Conservation (phyloP, 2,329 filamentous ascomycete species). For the Helotiales sp. region DNA sequence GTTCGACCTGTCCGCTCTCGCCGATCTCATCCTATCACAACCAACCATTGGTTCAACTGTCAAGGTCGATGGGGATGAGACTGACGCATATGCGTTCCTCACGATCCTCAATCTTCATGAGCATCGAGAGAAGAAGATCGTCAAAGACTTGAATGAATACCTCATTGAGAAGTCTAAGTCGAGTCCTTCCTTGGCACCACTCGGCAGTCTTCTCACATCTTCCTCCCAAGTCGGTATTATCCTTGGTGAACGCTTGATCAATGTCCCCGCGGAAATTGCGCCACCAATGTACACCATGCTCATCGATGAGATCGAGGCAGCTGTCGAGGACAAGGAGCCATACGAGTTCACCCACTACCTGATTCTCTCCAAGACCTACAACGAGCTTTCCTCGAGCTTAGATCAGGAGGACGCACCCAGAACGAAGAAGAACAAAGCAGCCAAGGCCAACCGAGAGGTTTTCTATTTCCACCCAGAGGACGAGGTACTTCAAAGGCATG, state of each 20-base stretch:
- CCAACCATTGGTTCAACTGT: conserved; percentile 90
- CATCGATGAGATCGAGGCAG: conserved; percentile 85
- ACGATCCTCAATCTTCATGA: conserved; percentile 83
- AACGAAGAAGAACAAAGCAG: conserved; percentile 70
- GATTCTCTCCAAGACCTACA: conserved; percentile 89
- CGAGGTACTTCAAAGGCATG: conserved; percentile 81
- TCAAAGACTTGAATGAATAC: conserved; percentile 75
- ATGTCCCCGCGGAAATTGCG: conserved; percentile 91
- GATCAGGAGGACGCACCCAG: conserved; percentile 67
- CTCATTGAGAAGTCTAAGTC: conserved; percentile 58
- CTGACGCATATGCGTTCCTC: conserved; percentile 89
- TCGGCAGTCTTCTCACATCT: conserved; percentile 62
- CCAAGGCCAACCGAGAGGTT: conserved; percentile 62
- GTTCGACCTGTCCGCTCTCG: conserved; percentile 85
- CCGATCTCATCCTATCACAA: conserved; percentile 87
- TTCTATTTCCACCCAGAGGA: conserved; percentile 98
- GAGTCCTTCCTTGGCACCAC: conserved; percentile 59
- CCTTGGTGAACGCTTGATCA: conserved; percentile 92
- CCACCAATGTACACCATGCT: conserved; percentile 97
- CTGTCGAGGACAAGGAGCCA: conserved; percentile 87
- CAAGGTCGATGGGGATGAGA: conserved; percentile 94
- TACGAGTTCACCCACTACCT: conserved; percentile 95
- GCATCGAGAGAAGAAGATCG: conserved; percentile 75
- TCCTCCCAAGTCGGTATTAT: conserved; percentile 77
- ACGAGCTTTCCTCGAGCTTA: conserved; percentile 81